phyloP scores from a whole-genome alignment of 2,329 filamentous ascomycete genomes.

The Penicillium frequentans region DNA sequence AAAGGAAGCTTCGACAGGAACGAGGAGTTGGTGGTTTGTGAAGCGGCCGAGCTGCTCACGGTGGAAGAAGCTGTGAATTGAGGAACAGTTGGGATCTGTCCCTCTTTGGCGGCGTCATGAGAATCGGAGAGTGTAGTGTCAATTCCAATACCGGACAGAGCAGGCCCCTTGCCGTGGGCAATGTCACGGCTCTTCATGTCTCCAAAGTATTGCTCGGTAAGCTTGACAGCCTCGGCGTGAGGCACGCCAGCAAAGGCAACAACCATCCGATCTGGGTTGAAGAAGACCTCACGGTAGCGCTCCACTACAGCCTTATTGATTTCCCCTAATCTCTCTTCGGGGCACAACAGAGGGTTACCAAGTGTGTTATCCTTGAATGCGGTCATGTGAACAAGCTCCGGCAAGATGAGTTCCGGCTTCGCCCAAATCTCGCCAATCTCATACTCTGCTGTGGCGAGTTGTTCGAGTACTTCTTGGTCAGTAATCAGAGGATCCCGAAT shows the following conservation, averaged over 20 bases:
- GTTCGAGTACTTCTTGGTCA: constrained; percentile 80
- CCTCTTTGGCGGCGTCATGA: constrained; percentile 28
- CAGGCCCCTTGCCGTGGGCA: constrained; percentile 47
- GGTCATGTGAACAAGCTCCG: constrained; percentile 91
- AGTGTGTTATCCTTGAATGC: constrained; percentile 96
- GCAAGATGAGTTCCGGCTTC: constrained; percentile 92
- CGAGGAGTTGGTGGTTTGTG: constrained; percentile 55
- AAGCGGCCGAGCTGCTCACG: constrained; percentile 33
- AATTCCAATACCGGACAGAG: constrained; percentile 57
- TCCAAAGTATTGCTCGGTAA: constrained; percentile 85
- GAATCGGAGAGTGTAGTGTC: constrained; percentile 50
- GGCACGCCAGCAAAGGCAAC: constrained; percentile 92
- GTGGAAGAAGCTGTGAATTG: constrained; percentile 44
- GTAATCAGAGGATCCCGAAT: constrained; percentile 84
- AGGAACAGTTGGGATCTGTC: constrained; percentile 35
- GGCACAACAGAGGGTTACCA: constrained; percentile 89
- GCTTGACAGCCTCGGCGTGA: constrained; percentile 73
- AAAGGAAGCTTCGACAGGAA: constrained; percentile 84
- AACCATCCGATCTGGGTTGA: constrained; percentile 85
- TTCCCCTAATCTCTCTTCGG: constrained; percentile 72
- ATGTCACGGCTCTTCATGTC: constrained; percentile 70
- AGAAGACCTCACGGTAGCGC: constrained; percentile 80
- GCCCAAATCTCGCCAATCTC: constrained; percentile 98
- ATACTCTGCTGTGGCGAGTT: constrained; percentile 88
- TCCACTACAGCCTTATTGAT: constrained; percentile 75